Evolutionary conservation across 2,329 filamentous ascomycete species (phyloP), one percentile per base, ranked within the genome.

Genomic region (Diaporthe amygdali): DNA sequence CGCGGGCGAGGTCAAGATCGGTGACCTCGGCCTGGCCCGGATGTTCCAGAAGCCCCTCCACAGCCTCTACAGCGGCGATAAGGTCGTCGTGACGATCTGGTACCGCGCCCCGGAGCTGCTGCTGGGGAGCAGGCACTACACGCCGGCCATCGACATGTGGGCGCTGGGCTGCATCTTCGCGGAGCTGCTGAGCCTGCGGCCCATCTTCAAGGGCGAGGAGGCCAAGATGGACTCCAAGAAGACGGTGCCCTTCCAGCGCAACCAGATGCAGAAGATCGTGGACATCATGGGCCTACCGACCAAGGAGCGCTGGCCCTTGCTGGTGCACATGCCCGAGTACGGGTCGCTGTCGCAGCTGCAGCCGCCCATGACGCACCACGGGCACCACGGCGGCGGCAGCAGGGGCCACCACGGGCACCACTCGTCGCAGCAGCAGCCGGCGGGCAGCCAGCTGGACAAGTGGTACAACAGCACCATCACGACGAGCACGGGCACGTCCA

Each of bases 171-270:
- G 96, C 81, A 99, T 99, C 77, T 98, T 99, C 78, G 96, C 96
- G 2, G 96, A 99, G 81, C 86, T 99, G 3, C 84, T 99, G 0
- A 95, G 94, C 1, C 84, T 99, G 4, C 89, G 96, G 1, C 96
- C 96, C 0, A 98, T 99, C 68, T 99, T 99, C 82, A 99, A 99
- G 79, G 96, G 96, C 0, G 96, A 99, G 79, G 96, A 99, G 82
- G 96, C 96, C 20, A 99, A 99, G 83, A 98, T 98, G 93, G 96
- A 99, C 81, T 94, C 90, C 76, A 99, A 99, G 82, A 98, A 98
- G 84, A 96, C 94, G 0, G 95, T 98, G 0, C 96, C 96, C 0
- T 99, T 99, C 76, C 96, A 99, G 82, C 90, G 95, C 17, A 98
- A 98, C 77, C 96, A 99, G 83, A 98, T 99, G 96, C 94, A 96